Evolutionary conservation across 2,329 filamentous ascomycete species (phyloP), one percentile per base, ranked within the genome.

Genomic region (Penicillium thymicola): DNA sequence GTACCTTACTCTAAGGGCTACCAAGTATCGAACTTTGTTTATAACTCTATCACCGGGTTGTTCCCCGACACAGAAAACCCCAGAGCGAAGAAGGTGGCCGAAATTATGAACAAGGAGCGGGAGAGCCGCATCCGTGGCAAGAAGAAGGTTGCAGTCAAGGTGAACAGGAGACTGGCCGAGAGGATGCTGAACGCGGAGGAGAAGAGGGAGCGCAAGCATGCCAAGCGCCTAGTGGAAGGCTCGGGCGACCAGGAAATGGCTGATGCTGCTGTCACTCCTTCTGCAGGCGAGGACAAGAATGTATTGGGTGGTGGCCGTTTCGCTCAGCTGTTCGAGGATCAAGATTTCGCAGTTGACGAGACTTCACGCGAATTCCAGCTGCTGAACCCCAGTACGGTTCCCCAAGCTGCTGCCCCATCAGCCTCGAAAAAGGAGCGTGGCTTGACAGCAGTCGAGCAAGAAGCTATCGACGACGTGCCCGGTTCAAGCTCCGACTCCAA

Each of bases 41-140:
- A 99, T 73, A 95, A 99, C 71, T 51, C 49, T 50, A 55, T 50
- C 4, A 55, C 52, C 10, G 25, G 30, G 48, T 36, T 50, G 38
- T 55, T 55, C 52, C 45, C 45, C 21, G 45, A 55, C 23, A 50
- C 48, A 21, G 54, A 52, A 16, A 52, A 51, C 41, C 34, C 85
- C 92, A 55, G 87, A 88, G 59, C 97, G 96, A 81, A 87, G 89
- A 64, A 52, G 48, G 86, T 99, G 66, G 91, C 93, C 74, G 90
- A 96, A 71, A 96, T 93, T 82, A 91, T 99, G 61, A 91, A 96
- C 70, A 96, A 97, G 78, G 92, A 97, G 76, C 86, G 94, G n/a
- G 90, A 94, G 69, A 95, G 88, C 72, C 85, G 94, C 64, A 97
- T 99, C 69, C 85, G 94, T 66, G 92, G 93, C 62, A 91, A 87